Percentiles rank a stretch among this genome's conserved stretches.
phyloP scores from a whole-genome alignment of 83 land plant genomes.

The Isoetes engelmannii region DNA sequence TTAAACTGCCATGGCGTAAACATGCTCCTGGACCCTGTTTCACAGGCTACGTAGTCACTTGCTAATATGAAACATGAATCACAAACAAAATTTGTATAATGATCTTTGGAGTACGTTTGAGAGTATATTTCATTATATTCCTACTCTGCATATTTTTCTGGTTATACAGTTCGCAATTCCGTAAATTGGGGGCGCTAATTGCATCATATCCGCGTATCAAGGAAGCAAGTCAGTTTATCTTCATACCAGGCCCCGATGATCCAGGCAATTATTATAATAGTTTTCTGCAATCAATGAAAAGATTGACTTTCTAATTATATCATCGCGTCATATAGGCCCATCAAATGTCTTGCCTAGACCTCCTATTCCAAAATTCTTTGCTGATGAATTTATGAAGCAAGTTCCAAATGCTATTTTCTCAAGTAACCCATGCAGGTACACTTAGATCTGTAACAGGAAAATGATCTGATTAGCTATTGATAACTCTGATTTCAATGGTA shows the following conservation, averaged over 20 bases:
- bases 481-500: constrained; percentile 7
- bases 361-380: constrained; percentile 66
- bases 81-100: too few relatives aligned
- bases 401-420: constrained; percentile 75
- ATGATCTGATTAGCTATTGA: not conserved
- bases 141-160: too few relatives aligned
- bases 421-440: constrained; percentile 98
- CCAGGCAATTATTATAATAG: constrained; percentile 55
- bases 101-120: too few relatives aligned
- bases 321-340: constrained; percentile 85
- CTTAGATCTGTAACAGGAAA: not conserved
- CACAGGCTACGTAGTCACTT: too few relatives aligned
- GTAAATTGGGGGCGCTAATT: constrained; percentile 74
- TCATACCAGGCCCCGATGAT: constrained; percentile 98
- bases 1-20: too few relatives aligned
- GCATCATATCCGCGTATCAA: constrained; percentile 61
- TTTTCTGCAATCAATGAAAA: too few relatives aligned
- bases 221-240: constrained; percentile 69
- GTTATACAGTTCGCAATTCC: constrained; percentile 67
- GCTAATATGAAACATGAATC: too few relatives aligned
- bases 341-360: constrained; percentile 70
- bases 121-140: too few relatives aligned
- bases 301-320: too few relatives aligned
- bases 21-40: too few relatives aligned
- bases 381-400: constrained; percentile 76